Base-by-base conservation (phyloP, 179 eudicot species). In the Beta lomatogona region DNA sequence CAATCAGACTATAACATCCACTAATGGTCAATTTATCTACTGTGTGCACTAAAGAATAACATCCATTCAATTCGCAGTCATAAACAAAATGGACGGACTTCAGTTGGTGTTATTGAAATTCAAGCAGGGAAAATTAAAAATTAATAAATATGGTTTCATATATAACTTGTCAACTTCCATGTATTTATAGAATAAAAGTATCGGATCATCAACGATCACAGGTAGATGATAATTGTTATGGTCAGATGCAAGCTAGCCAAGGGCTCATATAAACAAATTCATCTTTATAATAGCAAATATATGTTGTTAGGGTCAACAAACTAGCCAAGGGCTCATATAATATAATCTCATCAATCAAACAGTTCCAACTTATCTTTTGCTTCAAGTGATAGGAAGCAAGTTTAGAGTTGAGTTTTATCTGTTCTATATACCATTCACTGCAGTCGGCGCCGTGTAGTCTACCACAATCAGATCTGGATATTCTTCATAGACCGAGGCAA, bases 391-490 rank as follows among this genome's bases (percentile, higher is more conserved):
- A 57, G 6, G 16, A 63, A 36, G 46, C 0, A 36, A 71, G 53
- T 11, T 45, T 66, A 44, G 46, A 41, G 8, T 48, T 58, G 54
- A 21, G 55, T 8, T 55, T 78, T 57, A 66, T 52, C 45, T 53
- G 15, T 68, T 76, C 54, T 15, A 14, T 21, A 57, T 89, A 94
- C 97, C 97, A 80, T 93, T 95, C 9, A 95, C 97, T 21, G 98
- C 91, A 86, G 83, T 84, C 71, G 98, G 98, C 78, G 89, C 91
- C 0, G 98, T 91, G 83, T 93, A 95, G 88, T 95, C 98, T 74
- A 95, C 97, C 71, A 95, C 94, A 80, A 95, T 88, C 85, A 95
- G 80, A 80, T 91, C 75, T 21, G 98, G 98, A 64, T 91, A 81
- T 76, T 93, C 90, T 18, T 86, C 81, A 71, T 86, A 88, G 13